Base-by-base conservation (phyloP, 2,329 filamentous ascomycete species). In the Hawksworthiomyces lignivorus region DNA sequence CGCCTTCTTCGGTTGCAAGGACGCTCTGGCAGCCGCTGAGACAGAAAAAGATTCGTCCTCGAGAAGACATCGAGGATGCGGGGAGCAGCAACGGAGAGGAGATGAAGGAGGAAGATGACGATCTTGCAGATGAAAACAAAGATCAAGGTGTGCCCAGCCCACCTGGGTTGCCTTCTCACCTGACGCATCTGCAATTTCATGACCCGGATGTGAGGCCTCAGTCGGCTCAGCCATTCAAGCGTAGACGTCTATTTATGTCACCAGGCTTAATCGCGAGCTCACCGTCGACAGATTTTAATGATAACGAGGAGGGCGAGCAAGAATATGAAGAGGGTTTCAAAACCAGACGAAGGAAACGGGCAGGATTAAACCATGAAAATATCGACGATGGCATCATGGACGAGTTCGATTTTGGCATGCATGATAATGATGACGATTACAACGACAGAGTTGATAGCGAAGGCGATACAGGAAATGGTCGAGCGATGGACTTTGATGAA, bases 241-340 rank as follows among this genome's bases (percentile, higher is more conserved):
- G 46, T 4, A 29, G 48, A 10, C 39, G 46, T 1, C 32, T 50
- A 20, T 46, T 47, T 39, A 37, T 37, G 5, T 31, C 48, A n/a
- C 19, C 39, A 2, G 41, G 27, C 3, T 15, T 27, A 29, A 42
- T 41, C n/a, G 26, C 34, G 3, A 44, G 40, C 19, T 40, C 39
- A 19, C 38, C 42, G 1, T 12, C 33, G 24, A 8, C 24, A 8
- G 24, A 8, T 26, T 8, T 8, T 8, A 12, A 26, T 1, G 18
- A 42, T 1, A 32, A 7, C 4, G n/a, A 27, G n/a, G 26, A 26
- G 4, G 30, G 22, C 8, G 39, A 24, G 24, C 8, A 15, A 5
- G 21, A 5, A 15, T 19, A 22, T 3, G 36, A 15, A 7, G 24
- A 9, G 14, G 31, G n/a, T 12, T 32, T n/a, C 29, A 45, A 4